Evolutionary conservation across 2,329 filamentous ascomycete species (phyloP).

Genomic region (Plenodomus lindquistii): DNA sequence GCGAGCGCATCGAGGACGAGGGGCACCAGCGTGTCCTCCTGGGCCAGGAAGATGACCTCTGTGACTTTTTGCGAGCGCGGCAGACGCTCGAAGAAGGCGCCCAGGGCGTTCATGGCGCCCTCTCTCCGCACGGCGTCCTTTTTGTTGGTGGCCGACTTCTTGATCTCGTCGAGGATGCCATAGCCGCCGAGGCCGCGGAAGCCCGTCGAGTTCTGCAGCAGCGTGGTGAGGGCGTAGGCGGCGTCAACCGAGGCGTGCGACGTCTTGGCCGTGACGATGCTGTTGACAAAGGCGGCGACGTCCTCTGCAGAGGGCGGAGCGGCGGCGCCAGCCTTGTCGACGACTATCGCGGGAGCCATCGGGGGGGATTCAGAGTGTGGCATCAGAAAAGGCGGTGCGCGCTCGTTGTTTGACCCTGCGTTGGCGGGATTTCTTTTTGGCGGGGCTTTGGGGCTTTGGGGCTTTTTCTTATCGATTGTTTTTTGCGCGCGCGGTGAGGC

Average conservation of each 20-base stretch:
- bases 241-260: conserved; percentile 63
- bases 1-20: conserved; percentile 81
- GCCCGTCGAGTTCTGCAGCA: conserved; percentile 67
- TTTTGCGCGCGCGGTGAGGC: conserved; percentile 14
- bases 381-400: conserved; percentile 41
- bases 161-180: conserved; percentile 64
- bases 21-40: conserved; percentile 73
- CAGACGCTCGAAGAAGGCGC: conserved; percentile 90
- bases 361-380: conserved; percentile 56
- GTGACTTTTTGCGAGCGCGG: conserved; percentile 74
- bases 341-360: conserved; percentile 52
- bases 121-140: conserved; percentile 86
- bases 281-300: conserved; percentile 47
- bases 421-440: conserved; percentile 24
- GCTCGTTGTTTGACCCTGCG: conserved; percentile 5
- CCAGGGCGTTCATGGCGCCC: conserved; percentile 91
- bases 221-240: conserved; percentile 66
- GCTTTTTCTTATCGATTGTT: conserved; percentile 33
- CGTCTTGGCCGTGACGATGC: conserved; percentile 55
- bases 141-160: conserved; percentile 87
- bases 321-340: conserved; percentile 49
- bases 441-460: too few species aligned
- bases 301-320: conserved; percentile 53
- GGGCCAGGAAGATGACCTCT: conserved; percentile 80
- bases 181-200: conserved; percentile 65